Base-by-base conservation (phyloP, 192 early-diverging fungal species). In the Rhizoclosmatium globosum region DNA sequence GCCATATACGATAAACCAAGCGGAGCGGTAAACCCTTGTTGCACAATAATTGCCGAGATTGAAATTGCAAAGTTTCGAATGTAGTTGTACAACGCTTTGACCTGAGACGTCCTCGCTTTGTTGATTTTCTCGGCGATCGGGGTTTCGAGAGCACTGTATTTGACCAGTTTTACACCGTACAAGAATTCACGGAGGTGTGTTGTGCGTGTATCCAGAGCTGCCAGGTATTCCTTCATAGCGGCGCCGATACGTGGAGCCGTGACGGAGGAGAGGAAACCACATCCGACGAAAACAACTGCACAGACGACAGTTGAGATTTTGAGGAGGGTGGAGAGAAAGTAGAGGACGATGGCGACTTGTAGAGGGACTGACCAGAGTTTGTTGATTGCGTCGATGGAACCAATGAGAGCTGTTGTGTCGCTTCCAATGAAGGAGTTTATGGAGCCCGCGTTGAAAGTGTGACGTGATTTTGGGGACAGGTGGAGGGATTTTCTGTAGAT, bases 401-500 rank as follows among this genome's bases (percentile, higher is more conserved):
- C 44, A 19, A 64, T 1, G 19, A 75, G 1, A 7, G 38, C 43
- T 21, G 50, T 43, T 1, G 47, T 45, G 42, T 77, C 76, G 13
- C 64, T 15, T 13, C 64, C 47, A 41, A 68, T 43, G 13, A 77
- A 43, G 21, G 64, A 31, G 76, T 77, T 77, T 15, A 77, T 68
- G 31, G 68, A 50, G 13, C 76, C 76, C 21, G 76, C 23, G 4
- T 13, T 11, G 47, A 53, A 77, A 4, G 47, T 21, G 7, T 61
- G 43, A 2, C 77, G 76, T 15, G 81, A 71, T 9, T 56, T 48
- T 4, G 71, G 43, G 6, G 80, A 80, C 45, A 85, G 74, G 11
- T 43, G 47, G n/a, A 85, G 50, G n/a, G 56, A 21, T 57, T 85
- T 85, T 21, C 64, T 57, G 68, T 79, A 85, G 13, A 85, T 78